These are phyloP conservation scores for Colletotrichum lindemuthianum DNA, from an alignment of 2,329 filamentous ascomycete genomes.

Conservation along the genomic window DNA sequence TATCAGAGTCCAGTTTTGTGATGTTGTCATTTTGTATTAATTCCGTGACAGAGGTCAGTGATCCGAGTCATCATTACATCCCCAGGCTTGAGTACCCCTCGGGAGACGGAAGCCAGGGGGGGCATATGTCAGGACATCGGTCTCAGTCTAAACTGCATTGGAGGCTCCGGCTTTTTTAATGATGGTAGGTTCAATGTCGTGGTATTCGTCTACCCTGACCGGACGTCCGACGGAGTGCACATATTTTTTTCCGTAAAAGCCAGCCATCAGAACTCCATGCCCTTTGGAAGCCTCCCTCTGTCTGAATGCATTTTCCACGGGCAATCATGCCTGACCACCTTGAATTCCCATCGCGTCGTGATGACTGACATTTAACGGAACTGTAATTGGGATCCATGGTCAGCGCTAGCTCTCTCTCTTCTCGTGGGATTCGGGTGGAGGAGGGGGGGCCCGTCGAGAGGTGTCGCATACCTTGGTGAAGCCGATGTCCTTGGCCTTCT, in stretches of 20 bases:
- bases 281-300: conserved; percentile 54
- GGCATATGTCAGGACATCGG: background rate
- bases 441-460: conserved; percentile 8
- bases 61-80: conserved; percentile 29
- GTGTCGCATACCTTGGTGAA: conserved; percentile 71
- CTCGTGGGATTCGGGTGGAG: background rate
- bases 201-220: conserved; percentile 56
- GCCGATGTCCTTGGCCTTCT: conserved; percentile 78
- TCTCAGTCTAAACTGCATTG: conserved; percentile 10
- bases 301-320: conserved; percentile 51
- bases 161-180: conserved; percentile 6
- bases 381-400: conserved; percentile 38
- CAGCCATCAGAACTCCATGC: conserved; percentile 54
- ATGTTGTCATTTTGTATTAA: background rate
- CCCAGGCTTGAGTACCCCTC: conserved; percentile 19
- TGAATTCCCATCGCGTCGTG: conserved; percentile 32
- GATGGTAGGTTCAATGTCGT: conserved; percentile 48
- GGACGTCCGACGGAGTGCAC: conserved; percentile 54
- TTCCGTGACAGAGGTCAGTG: background rate
- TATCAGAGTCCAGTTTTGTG: background rate
- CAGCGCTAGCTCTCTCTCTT: conserved; percentile 36
- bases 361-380: conserved; percentile 49
- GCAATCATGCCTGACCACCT: conserved; percentile 41
- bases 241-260: conserved; percentile 51
- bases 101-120: background rate